A percentile compares a stretch with the other conserved stretches of the same genome.
These are phyloP conservation scores for Melampsora occidentalis DNA, from an alignment of 1,284 basidiomycete species.

Conservation along the genomic window DNA sequence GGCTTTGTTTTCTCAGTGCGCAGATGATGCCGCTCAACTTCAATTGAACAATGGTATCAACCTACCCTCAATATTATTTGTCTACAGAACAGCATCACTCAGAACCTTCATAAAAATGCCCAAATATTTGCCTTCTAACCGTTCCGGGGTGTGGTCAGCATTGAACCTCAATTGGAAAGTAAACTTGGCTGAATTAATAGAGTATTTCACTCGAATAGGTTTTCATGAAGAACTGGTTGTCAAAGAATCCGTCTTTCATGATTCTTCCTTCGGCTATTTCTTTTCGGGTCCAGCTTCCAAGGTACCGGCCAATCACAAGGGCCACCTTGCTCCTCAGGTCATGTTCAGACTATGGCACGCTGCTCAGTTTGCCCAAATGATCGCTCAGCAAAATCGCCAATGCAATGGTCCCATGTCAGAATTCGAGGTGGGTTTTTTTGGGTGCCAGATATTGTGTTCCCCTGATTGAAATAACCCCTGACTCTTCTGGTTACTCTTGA, in stretches of 20 bases:
- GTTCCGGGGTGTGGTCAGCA: neutral
- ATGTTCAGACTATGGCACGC: slow-evolving; percentile 38
- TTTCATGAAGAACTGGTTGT: neutral
- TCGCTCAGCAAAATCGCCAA: neutral
- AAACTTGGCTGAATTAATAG: slow-evolving; percentile 1
- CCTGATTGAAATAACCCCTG: no score
- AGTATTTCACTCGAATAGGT: slow-evolving; percentile 12
- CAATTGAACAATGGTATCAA: neutral
- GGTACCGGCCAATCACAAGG: neutral
- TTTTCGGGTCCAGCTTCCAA: neutral
- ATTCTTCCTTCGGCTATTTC: neutral
- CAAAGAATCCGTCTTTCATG: neutral
- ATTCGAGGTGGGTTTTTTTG: slow-evolving; percentile 14
- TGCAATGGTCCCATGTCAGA: slow-evolving; percentile 6
- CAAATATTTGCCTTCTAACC: neutral
- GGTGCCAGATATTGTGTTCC: no score
- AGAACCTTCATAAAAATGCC: neutral
- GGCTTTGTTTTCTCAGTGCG: neutral
- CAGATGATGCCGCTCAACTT: neutral
- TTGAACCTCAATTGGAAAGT: neutral
- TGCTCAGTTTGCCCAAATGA: slow-evolving; percentile 7
- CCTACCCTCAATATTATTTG: neutral
- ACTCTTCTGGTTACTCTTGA: neutral
- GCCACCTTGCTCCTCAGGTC: slow-evolving; percentile 13
- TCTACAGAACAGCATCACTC: neutral